Conservation (phyloP, 768 basidiomycete genomes). For the Macrolepiota dolichaula region DNA sequence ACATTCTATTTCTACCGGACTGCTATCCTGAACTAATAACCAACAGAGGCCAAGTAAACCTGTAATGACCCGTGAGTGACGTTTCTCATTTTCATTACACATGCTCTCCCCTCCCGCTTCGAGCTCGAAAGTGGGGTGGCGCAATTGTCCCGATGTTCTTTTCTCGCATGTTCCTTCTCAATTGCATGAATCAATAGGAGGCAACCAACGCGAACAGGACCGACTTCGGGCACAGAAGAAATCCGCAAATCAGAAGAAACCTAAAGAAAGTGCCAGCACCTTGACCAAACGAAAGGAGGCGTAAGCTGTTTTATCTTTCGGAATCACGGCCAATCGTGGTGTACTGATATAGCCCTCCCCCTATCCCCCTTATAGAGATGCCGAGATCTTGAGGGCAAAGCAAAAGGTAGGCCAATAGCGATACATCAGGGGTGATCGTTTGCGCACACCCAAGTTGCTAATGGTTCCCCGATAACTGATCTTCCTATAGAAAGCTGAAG, state of each 20-base stretch:
- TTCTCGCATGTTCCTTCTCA: slow-evolving; percentile 10
- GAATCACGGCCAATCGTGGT: slow-evolving; percentile 1
- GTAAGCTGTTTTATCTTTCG: slow-evolving; percentile 45
- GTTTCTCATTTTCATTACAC: slow-evolving; percentile 10
- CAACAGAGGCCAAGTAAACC: neutral
- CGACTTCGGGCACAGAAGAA: slow-evolving; percentile 76
- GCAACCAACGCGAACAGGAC: slow-evolving; percentile 79
- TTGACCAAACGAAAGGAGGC: slow-evolving; percentile 72
- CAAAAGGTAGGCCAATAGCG: slow-evolving; percentile 62
- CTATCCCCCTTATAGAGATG: too few species aligned
- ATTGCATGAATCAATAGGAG: slow-evolving; percentile 44
- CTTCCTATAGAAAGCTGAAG: slow-evolving; percentile 49
- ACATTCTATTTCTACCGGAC: slow-evolving; percentile 6
- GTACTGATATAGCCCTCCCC: slow-evolving; percentile 19
- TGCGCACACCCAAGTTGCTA: too few species aligned
- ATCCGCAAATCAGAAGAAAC: slow-evolving; percentile 49
- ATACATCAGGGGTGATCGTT: too few species aligned
- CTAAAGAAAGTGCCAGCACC: slow-evolving; percentile 63
- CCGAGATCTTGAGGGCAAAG: slow-evolving; percentile 70
- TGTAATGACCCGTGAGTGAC: slow-evolving; percentile 54
- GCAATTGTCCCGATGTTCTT: slow-evolving; percentile 19
- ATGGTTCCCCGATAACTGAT: slow-evolving; percentile 1
- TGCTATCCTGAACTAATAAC: neutral
- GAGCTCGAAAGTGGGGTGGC: slow-evolving; percentile 12
- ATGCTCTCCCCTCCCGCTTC: slow-evolving; percentile 9